phyloP scores from a whole-genome alignment of 2,329 filamentous ascomycete species.

The Penicillium brasilianum region DNA sequence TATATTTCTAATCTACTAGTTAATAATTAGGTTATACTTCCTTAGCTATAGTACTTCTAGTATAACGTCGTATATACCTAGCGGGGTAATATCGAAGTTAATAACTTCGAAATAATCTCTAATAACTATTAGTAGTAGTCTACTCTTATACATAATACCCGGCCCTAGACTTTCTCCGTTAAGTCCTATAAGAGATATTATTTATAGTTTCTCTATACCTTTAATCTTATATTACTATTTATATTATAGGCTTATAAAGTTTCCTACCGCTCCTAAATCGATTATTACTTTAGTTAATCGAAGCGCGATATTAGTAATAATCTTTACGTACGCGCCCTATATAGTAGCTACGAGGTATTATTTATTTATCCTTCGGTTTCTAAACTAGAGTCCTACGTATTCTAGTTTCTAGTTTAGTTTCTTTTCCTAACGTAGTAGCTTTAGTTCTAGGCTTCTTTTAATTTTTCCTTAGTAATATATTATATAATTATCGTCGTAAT shows the following conservation, averaged over 20 bases:
- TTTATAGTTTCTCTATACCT: neutral
- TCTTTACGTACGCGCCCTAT: no score
- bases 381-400: no score
- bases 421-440: no score
- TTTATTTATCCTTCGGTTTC: no score
- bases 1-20: neutral
- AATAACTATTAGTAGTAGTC: constrained; percentile 1
- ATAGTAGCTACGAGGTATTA: no score
- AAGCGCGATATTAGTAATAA: neutral
- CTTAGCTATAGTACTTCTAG: neutral
- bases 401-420: no score
- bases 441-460: no score
- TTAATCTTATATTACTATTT: neutral
- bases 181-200: neutral
- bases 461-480: no score
- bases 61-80: neutral
- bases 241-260: neutral
- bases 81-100: neutral
- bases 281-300: neutral
- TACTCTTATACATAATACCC: neutral
- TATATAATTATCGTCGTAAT: no score
- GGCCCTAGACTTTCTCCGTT: neutral
- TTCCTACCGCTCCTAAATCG: neutral
- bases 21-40: neutral
- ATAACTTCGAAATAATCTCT: neutral